Percentiles rank a stretch among this genome's conserved stretches.
Evolutionary conservation across 2,329 filamentous ascomycete species (phyloP).

Genomic region (Balansia obtecta): DNA sequence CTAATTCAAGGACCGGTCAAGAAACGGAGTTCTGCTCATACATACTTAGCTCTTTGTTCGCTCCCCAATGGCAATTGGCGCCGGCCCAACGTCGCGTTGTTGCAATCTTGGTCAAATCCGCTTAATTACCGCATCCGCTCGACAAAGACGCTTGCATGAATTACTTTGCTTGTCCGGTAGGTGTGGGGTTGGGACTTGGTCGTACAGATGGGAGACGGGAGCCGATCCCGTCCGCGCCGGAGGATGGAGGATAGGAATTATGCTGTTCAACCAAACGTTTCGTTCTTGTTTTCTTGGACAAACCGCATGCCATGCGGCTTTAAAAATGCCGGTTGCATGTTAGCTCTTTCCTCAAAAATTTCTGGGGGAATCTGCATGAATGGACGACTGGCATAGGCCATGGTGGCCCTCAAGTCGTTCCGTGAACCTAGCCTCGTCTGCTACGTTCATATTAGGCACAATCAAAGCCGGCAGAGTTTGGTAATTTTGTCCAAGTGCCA

Average conservation of each 20-base stretch:
- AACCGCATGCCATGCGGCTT: neutral
- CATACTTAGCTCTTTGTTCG: neutral
- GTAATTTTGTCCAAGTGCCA: too few relatives aligned
- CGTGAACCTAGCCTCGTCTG: neutral
- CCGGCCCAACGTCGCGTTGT: neutral
- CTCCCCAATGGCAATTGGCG: neutral
- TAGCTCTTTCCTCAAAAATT: slow-evolving; percentile 18
- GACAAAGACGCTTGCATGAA: slow-evolving; percentile 2
- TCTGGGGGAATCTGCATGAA: slow-evolving; percentile 13
- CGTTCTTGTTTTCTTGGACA: neutral
- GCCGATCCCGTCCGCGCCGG: neutral
- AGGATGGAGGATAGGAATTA: neutral
- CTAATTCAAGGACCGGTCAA: slow-evolving; percentile 1
- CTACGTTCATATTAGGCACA: neutral
- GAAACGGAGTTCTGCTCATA: neutral
- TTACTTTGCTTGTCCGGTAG: neutral
- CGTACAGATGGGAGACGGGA: slow-evolving; percentile 1
- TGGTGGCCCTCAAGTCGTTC: neutral
- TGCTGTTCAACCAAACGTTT: neutral
- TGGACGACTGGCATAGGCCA: neutral
- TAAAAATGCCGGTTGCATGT: slow-evolving; percentile 7
- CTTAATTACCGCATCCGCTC: neutral
- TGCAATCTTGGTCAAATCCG: neutral
- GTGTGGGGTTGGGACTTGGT: neutral
- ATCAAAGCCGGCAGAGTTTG: too few relatives aligned